Conservation (phyloP, 306 rosid genomes). For the Cucurbita argyrosperma region DNA sequence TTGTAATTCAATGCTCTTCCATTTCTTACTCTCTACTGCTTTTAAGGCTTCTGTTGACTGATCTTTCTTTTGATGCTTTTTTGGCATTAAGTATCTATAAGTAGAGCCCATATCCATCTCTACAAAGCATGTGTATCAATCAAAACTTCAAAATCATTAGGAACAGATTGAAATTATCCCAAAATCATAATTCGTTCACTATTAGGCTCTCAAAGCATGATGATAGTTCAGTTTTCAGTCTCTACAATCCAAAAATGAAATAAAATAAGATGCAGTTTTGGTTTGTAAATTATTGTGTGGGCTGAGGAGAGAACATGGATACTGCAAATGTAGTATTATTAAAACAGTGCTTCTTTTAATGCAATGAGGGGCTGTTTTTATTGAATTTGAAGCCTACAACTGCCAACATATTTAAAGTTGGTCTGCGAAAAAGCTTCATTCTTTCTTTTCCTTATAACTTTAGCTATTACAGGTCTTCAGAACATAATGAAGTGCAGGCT, state of each 20-base stretch:
- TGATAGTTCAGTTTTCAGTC: no score
- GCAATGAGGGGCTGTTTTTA: not conserved
- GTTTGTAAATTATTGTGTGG: not conserved
- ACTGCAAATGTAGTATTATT: not conserved
- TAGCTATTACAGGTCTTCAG: not conserved
- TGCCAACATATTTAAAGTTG: not conserved
- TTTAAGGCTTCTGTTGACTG: not conserved
- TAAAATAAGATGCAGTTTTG: no score
- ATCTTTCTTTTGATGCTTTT: not conserved
- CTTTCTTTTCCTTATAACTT: not conserved
- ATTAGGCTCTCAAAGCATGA: no score
- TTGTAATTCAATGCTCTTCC: not conserved
- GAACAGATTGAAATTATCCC: no score
- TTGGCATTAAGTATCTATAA: not conserved
- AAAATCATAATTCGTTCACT: no score
- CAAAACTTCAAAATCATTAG: no score
- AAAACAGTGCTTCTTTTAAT: slow-evolving; percentile 1
- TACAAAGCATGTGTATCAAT: not conserved
- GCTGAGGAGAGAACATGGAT: not conserved
- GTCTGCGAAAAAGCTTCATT: not conserved
- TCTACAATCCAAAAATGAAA: no score
- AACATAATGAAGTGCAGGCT: not conserved
- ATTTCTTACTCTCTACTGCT: not conserved
- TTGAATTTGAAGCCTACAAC: not conserved
- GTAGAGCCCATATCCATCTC: not conserved